These are phyloP conservation scores for Geum urbanum DNA, from an alignment of 306 rosid species.

Conservation along the genomic window DNA sequence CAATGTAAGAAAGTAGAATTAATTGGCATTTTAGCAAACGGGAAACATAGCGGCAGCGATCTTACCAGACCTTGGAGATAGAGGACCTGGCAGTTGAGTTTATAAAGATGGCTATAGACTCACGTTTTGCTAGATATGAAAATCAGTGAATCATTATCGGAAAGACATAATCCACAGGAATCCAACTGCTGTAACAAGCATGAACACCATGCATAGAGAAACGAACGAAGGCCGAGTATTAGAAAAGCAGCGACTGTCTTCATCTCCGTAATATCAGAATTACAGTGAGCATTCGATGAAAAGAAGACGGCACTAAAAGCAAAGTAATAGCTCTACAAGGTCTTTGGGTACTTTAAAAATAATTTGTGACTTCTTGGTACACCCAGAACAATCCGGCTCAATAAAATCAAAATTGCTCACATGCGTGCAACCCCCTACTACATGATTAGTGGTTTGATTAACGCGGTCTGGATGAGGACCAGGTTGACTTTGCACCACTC, in stretches of 20 bases:
- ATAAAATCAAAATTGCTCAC: slow-evolving; percentile 27
- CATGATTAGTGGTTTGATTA: slow-evolving; percentile 40
- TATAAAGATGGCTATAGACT: too few species aligned
- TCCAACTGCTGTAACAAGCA: neutral
- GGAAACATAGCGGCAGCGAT: too few species aligned
- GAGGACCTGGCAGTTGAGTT: too few species aligned
- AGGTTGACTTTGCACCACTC: slow-evolving; percentile 47
- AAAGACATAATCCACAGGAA: neutral
- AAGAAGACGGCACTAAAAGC: neutral
- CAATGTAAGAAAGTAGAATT: too few species aligned
- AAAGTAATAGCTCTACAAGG: neutral
- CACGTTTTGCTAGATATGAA: neutral
- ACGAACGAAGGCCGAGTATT: neutral
- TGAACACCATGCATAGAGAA: neutral
- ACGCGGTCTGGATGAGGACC: slow-evolving; percentile 69
- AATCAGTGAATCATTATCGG: neutral
- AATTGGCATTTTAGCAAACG: too few species aligned
- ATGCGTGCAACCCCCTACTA: neutral
- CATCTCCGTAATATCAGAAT: neutral
- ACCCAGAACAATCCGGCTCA: slow-evolving; percentile 15
- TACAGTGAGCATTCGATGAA: slow-evolving; percentile 7
- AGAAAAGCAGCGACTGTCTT: neutral
- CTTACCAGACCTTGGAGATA: too few species aligned
- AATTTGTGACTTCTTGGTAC: neutral
- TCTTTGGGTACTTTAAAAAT: slow-evolving; percentile 2